phyloP scores from a whole-genome alignment of 805 yeast species.

The Candida endomychidarum region DNA sequence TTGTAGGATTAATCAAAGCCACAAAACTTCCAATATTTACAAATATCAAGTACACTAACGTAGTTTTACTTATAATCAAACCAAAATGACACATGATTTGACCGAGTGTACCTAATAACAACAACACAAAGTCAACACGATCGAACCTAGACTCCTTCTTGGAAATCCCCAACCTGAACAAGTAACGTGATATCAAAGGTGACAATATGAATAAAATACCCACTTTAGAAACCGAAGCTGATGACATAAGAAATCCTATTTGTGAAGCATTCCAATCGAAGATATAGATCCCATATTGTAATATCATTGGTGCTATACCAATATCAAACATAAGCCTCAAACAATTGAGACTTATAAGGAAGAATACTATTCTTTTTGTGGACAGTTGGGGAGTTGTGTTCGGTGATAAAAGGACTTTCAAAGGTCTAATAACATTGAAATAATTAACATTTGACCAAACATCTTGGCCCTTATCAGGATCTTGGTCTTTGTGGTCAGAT shows the following conservation, averaged over 20 bases:
- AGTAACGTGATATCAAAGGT: conserved; percentile 43
- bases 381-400: background rate
- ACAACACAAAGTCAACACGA: conserved; percentile 41
- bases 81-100: conserved; percentile 40
- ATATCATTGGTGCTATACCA: conserved; percentile 37
- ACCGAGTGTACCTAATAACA: conserved; percentile 30
- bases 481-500: background rate
- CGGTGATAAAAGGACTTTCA: conserved; percentile 9
- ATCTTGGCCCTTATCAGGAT: background rate
- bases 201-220: conserved; percentile 45
- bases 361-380: background rate
- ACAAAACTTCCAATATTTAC: conserved; percentile 44
- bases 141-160: conserved; percentile 43
- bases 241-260: conserved; percentile 52
- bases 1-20: conserved; percentile 50
- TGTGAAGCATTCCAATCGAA: conserved; percentile 54
- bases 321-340: conserved; percentile 14
- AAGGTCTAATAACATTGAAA: conserved; percentile 2
- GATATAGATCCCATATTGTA: conserved; percentile 50
- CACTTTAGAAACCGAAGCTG: conserved; percentile 41
- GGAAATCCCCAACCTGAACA: conserved; percentile 23
- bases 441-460: conserved; percentile 1
- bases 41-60: conserved; percentile 24
- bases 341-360: background rate
- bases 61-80: conserved; percentile 23